phyloP scores from a whole-genome alignment of 345 rosid species.

The Eutrema yunnanense region DNA sequence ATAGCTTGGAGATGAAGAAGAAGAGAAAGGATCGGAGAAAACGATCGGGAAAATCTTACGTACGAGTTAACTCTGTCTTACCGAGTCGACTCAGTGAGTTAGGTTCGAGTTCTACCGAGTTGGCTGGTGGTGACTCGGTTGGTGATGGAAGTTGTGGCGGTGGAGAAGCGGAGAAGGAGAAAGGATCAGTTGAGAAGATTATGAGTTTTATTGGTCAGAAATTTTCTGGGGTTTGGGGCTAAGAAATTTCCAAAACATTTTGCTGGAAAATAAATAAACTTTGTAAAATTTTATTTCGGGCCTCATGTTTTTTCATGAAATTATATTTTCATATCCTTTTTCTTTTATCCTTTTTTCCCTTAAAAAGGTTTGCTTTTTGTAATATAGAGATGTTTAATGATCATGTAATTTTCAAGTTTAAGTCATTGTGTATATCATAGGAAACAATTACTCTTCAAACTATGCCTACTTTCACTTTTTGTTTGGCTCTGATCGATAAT shows the following conservation, averaged over 20 bases:
- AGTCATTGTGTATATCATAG: slow-evolving; percentile 4
- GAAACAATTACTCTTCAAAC: not conserved
- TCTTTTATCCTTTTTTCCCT: not conserved
- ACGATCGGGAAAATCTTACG: slow-evolving; percentile 13
- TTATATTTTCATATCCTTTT: not conserved
- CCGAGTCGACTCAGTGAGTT: slow-evolving; percentile 28
- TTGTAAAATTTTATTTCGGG: slow-evolving; percentile 9
- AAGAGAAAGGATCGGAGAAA: slow-evolving; percentile 41
- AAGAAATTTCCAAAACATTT: slow-evolving; percentile 8
- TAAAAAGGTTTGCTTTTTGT: not conserved
- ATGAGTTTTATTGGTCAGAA: slow-evolving; percentile 58
- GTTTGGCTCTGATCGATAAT: not conserved
- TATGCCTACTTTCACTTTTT: not conserved
- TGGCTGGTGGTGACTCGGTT: slow-evolving; percentile 18
- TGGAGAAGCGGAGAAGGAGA: slow-evolving; percentile 33
- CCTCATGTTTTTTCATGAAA: not conserved
- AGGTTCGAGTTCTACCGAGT: slow-evolving; percentile 9
- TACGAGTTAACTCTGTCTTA: slow-evolving; percentile 10
- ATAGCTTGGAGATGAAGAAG: slow-evolving; percentile 27
- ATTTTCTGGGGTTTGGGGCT: slow-evolving; percentile 55
- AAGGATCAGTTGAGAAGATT: slow-evolving; percentile 44
- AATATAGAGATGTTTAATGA: not conserved
- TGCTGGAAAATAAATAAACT: not conserved
- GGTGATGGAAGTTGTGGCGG: slow-evolving; percentile 16
- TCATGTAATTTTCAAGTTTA: slow-evolving; percentile 2